Percentiles rank a stretch among this genome's conserved stretches.
phyloP scores from a whole-genome alignment of 495 filamentous ascomycete species.

The Hypoxylon perforatum region DNA sequence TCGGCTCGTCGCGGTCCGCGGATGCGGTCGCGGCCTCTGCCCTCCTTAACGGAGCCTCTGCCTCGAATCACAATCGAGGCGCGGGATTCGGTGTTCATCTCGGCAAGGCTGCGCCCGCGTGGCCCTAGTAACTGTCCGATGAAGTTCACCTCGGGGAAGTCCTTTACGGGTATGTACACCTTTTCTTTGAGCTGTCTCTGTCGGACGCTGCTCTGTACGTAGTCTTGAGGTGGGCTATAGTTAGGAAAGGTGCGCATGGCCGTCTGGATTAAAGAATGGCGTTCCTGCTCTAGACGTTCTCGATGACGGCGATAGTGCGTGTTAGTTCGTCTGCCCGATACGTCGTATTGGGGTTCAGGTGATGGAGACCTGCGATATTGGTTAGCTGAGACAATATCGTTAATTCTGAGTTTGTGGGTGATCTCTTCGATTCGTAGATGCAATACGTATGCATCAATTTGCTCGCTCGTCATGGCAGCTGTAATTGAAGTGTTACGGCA shows the following conservation, averaged over 20 bases:
- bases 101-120: constrained; percentile 53
- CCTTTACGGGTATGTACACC: constrained; percentile 46
- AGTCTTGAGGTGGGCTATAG: constrained; percentile 50
- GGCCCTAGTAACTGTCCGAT: background rate
- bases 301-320: constrained; percentile 48
- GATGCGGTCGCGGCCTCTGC: constrained; percentile 78
- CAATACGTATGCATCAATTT: constrained; percentile 49
- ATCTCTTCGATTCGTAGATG: constrained; percentile 53
- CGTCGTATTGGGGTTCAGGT: constrained; percentile 47
- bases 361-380: constrained; percentile 44
- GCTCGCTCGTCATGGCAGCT: constrained; percentile 50
- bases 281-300: constrained; percentile 50
- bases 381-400: constrained; percentile 47
- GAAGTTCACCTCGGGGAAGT: background rate
- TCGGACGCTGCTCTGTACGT: constrained; percentile 45
- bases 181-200: constrained; percentile 42
- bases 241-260: constrained; percentile 47
- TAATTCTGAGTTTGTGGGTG: constrained; percentile 48
- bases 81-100: constrained; percentile 82
- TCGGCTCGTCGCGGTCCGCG: constrained; percentile 68
- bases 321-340: constrained; percentile 48
- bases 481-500: constrained; percentile 47
- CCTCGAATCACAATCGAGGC: constrained; percentile 86
- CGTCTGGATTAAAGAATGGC: constrained; percentile 49
- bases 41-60: constrained; percentile 88